These are phyloP conservation scores for Laguncularia racemosa DNA, from an alignment of 345 rosid species.

Conservation along the genomic window DNA sequence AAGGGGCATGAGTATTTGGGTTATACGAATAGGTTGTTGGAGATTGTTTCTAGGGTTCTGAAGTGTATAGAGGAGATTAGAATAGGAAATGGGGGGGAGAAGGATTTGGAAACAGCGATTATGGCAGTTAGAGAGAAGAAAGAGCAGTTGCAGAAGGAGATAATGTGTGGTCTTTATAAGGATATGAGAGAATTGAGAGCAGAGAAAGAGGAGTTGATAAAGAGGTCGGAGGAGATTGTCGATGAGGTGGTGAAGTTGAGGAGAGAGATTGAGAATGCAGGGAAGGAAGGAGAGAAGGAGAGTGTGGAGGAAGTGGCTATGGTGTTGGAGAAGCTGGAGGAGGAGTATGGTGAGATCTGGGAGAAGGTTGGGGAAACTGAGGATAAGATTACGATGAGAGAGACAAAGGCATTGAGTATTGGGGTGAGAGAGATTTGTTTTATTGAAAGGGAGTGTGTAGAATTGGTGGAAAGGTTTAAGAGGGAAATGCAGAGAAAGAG, in stretches of 20 bases:
- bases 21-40: constrained; percentile 49
- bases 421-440: constrained; percentile 75
- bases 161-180: constrained; percentile 47
- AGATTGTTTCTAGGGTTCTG: constrained; percentile 49
- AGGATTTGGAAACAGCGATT: constrained; percentile 33
- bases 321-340: constrained; percentile 40
- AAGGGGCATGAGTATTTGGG: constrained; percentile 46
- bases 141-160: constrained; percentile 50
- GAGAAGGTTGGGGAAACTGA: constrained; percentile 62
- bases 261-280: constrained; percentile 28
- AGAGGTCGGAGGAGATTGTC: constrained; percentile 41
- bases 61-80: constrained; percentile 49
- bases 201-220: constrained; percentile 42
- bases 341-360: constrained; percentile 53
- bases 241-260: constrained; percentile 33
- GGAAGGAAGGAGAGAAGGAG: constrained; percentile 18
- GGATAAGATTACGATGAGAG: constrained; percentile 47
- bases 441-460: constrained; percentile 76
- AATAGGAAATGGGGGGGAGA: constrained; percentile 38
- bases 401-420: constrained; percentile 52
- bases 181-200: constrained; percentile 37
- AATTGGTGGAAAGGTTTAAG: constrained; percentile 52
- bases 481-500: constrained; percentile 40
- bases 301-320: constrained; percentile 34
- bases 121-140: constrained; percentile 50